Evolutionary conservation across 768 basidiomycete genomes (phyloP).

Genomic region (Amanita inopinata): DNA sequence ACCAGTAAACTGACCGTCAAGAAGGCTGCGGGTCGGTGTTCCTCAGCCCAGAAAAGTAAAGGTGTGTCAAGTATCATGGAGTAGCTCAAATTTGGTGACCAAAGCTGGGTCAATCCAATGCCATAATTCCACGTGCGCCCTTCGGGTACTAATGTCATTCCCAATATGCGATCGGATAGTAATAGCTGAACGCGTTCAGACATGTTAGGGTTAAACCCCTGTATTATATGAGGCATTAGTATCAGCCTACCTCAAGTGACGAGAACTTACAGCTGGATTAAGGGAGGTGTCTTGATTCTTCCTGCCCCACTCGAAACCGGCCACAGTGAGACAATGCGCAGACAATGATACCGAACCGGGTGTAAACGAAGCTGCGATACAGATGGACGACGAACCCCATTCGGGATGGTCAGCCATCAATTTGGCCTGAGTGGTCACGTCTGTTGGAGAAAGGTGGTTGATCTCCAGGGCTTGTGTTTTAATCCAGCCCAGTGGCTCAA

Average conservation of each 20-base stretch:
- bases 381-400: slow-evolving; percentile 90
- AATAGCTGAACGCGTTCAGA: slow-evolving; percentile 90
- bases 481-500: slow-evolving; percentile 93
- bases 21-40: slow-evolving; percentile 92
- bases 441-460: slow-evolving; percentile 84
- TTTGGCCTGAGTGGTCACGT: slow-evolving; percentile 91
- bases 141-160: slow-evolving; percentile 91
- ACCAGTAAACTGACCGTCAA: slow-evolving; percentile 52
- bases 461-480: slow-evolving; percentile 95
- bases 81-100: slow-evolving; percentile 75
- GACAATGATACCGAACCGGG: slow-evolving; percentile 96
- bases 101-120: slow-evolving; percentile 85
- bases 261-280: slow-evolving; percentile 53
- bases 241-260: slow-evolving; percentile 4
- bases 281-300: slow-evolving; percentile 83
- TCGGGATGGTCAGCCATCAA: slow-evolving; percentile 95
- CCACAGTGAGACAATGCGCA: slow-evolving; percentile 81
- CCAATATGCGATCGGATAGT: slow-evolving; percentile 90
- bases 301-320: slow-evolving; percentile 97
- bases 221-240: slow-evolving; percentile 12
- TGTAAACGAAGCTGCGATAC: slow-evolving; percentile 91
- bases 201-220: slow-evolving; percentile 98
- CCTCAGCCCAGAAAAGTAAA: slow-evolving; percentile 90
- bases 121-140: slow-evolving; percentile 98
- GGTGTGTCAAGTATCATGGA: slow-evolving; percentile 88